Conservation (phyloP, 2,329 filamentous ascomycete species). For the Alternaria triticina region DNA sequence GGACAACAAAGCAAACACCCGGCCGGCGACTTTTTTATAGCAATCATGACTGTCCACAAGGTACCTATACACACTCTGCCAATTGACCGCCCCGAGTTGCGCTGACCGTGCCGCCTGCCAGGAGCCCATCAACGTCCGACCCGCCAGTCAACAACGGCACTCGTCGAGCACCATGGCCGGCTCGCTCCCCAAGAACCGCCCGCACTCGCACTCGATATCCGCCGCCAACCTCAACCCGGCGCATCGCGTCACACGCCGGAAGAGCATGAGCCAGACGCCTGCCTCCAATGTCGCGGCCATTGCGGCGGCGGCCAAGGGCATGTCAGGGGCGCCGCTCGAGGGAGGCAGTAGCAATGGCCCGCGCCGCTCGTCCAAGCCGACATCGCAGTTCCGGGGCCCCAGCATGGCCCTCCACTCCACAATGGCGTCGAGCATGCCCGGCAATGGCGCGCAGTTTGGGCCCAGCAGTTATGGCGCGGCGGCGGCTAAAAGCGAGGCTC, state of each 20-base stretch:
- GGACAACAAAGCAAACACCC: conserved; percentile 21
- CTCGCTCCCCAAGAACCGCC: conserved; percentile 71
- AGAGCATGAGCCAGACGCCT: conserved; percentile 84
- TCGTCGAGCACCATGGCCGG: conserved; percentile 58
- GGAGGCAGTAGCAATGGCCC: conserved; percentile 51
- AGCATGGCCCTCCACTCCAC: conserved; percentile 64
- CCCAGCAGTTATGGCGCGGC: conserved; percentile 44
- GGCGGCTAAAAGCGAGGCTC: conserved; percentile 61
- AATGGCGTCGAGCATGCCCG: conserved; percentile 72
- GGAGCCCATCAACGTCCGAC: conserved; percentile 53
- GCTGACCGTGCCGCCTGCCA: conserved; percentile 39
- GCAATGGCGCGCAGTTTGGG: conserved; percentile 51
- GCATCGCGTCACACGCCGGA: conserved; percentile 88
- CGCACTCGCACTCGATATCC: conserved; percentile 82
- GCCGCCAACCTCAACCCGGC: conserved; percentile 77
- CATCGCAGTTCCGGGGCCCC: conserved; percentile 53
- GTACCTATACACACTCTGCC: conserved; percentile 20
- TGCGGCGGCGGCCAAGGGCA: conserved; percentile 72
- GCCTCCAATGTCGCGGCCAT: conserved; percentile 76
- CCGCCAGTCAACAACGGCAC: conserved; percentile 54
- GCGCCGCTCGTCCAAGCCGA: conserved; percentile 71
- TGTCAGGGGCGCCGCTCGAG: conserved; percentile 65
- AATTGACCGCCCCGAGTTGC: conserved; percentile 20
- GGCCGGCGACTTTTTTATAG: conserved; percentile 10
- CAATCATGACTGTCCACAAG: conserved; percentile 50